Evolutionary conservation across 306 rosid genomes (phyloP), one percentile per base, ranked within the genome.

Genomic region (Vigna trinervia): DNA sequence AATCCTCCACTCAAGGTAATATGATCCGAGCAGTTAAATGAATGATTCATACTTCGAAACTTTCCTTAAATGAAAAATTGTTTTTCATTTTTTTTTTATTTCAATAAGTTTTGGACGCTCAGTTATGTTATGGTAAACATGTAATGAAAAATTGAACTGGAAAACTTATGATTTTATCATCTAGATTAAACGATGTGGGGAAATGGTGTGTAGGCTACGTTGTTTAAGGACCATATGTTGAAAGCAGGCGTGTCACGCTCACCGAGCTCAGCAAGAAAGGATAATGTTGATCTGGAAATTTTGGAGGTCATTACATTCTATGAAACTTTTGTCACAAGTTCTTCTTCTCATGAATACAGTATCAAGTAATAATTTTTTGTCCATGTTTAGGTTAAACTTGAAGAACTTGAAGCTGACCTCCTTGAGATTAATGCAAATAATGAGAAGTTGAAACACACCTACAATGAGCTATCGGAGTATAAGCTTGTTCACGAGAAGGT

Each of bases 401-500:
- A 79, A 68, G 98, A 90, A 74, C 87, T 94, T 80, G 98, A 94
- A 86, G 86, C 81, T 34, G 97, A 94, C 74, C 76, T 89, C 57
- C 83, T 85, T 4, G 97, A 94, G 88, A 85, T 88, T 41, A 94
- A 89, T 32, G 80, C 66, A 30, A 94, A 94, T 77, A 90, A 87
- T 69, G 97, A 85, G 62, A 87, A 91, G 86, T 83, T 94, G 78
- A 97, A 84, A 28, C 88, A 71, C 52, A 61, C 88, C 66, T 86
- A 89, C 79, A 84, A 76, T 69, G 98, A 94, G 82, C 89, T 90
- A 6, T 71, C 80, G 71, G 97, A 94, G 87, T 91, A 87, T 79
- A 86, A 87, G 80, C 93, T 91, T 73, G 92, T 94, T 72, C 86
- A 91, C 34, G 88, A 91, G 82, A 90, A 91, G 97, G 97, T 90